Conservation (phyloP, 768 basidiomycete genomes). For the Tylopilus plumbeoviolaceoides region DNA sequence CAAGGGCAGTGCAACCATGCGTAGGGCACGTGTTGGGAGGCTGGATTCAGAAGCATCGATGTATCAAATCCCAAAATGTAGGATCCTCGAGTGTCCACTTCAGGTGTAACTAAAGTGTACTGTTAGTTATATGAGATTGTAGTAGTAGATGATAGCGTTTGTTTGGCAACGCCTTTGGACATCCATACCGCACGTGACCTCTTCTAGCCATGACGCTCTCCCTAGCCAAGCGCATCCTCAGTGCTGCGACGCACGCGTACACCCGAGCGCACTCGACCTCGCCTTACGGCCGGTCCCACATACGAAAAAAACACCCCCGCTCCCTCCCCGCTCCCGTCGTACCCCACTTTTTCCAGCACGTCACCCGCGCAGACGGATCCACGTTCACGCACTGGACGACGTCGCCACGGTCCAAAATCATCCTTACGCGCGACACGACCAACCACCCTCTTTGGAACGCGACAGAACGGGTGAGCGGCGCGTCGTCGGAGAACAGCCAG, state of each 20-base stretch:
- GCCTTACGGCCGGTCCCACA: slow-evolving; percentile 80
- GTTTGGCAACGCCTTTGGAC: too few relatives aligned
- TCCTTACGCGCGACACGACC: slow-evolving; percentile 81
- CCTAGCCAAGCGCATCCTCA: slow-evolving; percentile 13
- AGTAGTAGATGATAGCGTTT: too few relatives aligned
- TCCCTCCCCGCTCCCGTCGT: slow-evolving; percentile 79
- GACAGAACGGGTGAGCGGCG: slow-evolving; percentile 47
- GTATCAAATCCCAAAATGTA: too few relatives aligned
- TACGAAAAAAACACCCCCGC: slow-evolving; percentile 67
- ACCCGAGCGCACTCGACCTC: slow-evolving; percentile 57
- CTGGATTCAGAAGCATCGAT: too few relatives aligned
- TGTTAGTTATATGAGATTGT: too few relatives aligned
- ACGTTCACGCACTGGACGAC: slow-evolving; percentile 88
- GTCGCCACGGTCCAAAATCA: slow-evolving; percentile 72
- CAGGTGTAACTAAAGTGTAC: too few relatives aligned
- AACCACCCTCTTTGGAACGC: slow-evolving; percentile 89
- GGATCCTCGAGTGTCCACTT: too few relatives aligned
- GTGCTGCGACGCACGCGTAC: slow-evolving; percentile 6
- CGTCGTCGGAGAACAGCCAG: slow-evolving; percentile 38
- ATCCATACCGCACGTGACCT: slow-evolving; percentile 6
- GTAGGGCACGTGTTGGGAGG: too few relatives aligned
- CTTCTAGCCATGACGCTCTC: slow-evolving; percentile 10
- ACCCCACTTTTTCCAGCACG: slow-evolving; percentile 80
- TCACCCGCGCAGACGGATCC: slow-evolving; percentile 84
- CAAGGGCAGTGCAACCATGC: too few relatives aligned